Base-by-base conservation (phyloP, 31 red algal genomes). In the Porphyra umbilicalis region DNA sequence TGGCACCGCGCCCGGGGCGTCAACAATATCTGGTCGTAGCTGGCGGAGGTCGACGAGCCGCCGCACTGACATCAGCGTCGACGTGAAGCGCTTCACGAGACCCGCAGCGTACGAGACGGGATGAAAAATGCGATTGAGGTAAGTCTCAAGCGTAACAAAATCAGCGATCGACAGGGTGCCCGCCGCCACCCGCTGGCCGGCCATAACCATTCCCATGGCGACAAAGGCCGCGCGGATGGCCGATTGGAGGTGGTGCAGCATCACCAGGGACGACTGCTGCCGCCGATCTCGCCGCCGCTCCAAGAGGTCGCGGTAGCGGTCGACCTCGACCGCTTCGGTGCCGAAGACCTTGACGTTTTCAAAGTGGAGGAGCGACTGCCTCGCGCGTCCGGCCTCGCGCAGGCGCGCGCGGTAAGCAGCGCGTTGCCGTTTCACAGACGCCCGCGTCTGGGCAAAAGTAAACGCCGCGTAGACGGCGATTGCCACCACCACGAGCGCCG, bases 101-200 rank as follows among this genome's bases (percentile, higher is more conserved):
- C 84, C 3, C 15, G 44, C 83, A 6, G 81, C 31, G 37, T 77
- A 90, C 13, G 35, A 30, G 20, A 90, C 29, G 2, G 88, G 88
- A 33, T 86, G 77, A 85, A 87, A 90, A 6, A 90, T 10, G 5
- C 87, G 83, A 78, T 87, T 35, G 29, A 90, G 35, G 71, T 86
- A 90, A 10, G 88, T 77, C 46, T 90, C 81, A 4, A 87, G 79
- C 84, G 87, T 90, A 16, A 90, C 88, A 36, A 90, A 85, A 38
- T 84, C 79, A 8, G 84, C 83, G 9, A 79, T 35, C 36, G 83
- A 81, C 32, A 81, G 20, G 40, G 16, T 42, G 29, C 83, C 83
- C 29, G 39, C 29, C n/a, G 36, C 57, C 33, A 86, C 83, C 42
- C 75, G 76, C 6, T 34, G 16, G 10, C 84, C 83, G 10, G 84